phyloP scores from a whole-genome alignment of 1,284 basidiomycete genomes.

The Ceratobasidium papillatum region DNA sequence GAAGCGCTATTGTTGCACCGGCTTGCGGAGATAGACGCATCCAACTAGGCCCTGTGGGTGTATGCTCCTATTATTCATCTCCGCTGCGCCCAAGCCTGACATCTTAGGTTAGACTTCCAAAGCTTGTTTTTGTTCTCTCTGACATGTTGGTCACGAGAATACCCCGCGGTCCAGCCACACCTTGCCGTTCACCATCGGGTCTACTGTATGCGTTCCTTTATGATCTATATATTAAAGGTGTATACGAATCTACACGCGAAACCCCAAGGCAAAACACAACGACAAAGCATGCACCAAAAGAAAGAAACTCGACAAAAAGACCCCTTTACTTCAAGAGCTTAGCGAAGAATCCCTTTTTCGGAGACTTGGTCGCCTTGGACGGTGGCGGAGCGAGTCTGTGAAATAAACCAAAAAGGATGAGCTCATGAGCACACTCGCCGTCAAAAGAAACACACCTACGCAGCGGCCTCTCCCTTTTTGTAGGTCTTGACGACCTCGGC shows the following conservation, averaged over 20 bases:
- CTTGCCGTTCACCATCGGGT: slow-evolving; percentile 12
- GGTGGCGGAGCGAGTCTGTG: slow-evolving; percentile 32
- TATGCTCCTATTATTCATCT: slow-evolving; percentile 9
- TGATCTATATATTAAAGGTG: slow-evolving; percentile 17
- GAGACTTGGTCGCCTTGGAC: slow-evolving; percentile 36
- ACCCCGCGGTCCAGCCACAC: neutral
- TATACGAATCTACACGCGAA: slow-evolving; percentile 6
- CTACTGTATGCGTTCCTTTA: slow-evolving; percentile 26
- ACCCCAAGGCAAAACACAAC: slow-evolving; percentile 7
- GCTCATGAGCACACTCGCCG: neutral
- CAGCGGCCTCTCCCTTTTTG: slow-evolving; percentile 42
- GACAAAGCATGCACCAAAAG: slow-evolving; percentile 24
- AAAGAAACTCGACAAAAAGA: neutral
- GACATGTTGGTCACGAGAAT: neutral
- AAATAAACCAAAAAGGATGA: slow-evolving; percentile 17
- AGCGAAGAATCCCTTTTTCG: slow-evolving; percentile 39
- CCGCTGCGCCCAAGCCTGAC: slow-evolving; percentile 1
- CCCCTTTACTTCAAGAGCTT: slow-evolving; percentile 34
- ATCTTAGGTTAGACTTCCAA: slow-evolving; percentile 19
- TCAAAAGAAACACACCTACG: slow-evolving; percentile 31
- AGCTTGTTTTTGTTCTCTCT: slow-evolving; percentile 12
- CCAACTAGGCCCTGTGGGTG: neutral
- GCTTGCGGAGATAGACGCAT: slow-evolving; percentile 19
- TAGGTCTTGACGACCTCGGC: slow-evolving; percentile 44
- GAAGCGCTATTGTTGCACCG: slow-evolving; percentile 18